A percentile compares a stretch with the other conserved stretches of the same genome.
phyloP scores from a whole-genome alignment of 768 basidiomycete species.

The Suillus placidus region DNA sequence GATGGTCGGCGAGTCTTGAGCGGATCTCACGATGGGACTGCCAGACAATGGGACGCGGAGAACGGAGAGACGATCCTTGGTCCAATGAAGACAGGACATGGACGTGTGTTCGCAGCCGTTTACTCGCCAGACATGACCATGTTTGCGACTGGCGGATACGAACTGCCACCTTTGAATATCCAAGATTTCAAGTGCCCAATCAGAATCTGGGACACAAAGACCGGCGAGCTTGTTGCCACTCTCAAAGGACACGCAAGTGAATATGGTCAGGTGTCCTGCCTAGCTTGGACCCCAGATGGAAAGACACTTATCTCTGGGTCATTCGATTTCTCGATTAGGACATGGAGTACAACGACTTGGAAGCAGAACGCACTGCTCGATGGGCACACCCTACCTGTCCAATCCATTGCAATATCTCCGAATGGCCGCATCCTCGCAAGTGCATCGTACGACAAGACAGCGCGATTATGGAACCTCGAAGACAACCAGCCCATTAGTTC shows the following conservation, averaged over 20 bases:
- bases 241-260: too few species aligned
- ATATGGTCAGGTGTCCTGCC: too few species aligned
- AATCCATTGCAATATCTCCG: background rate
- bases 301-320: too few species aligned
- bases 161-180: too few species aligned
- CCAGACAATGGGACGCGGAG: background rate
- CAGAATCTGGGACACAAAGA: background rate
- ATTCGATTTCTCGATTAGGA: background rate
- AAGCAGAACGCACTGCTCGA: background rate
- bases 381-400: background rate
- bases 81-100: background rate
- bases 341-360: too few species aligned
- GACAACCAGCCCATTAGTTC: too few species aligned
- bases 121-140: background rate
- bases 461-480: too few species aligned
- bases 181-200: background rate
- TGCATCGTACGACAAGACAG: too few species aligned
- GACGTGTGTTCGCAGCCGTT: fast-evolving
- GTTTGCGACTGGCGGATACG: background rate
- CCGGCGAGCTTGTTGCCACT: too few species aligned
- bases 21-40: background rate
- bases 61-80: background rate
- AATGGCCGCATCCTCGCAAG: too few species aligned
- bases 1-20: background rate
- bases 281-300: too few species aligned